phyloP scores from a whole-genome alignment of 805 yeast genomes.

The Priceomyces carsonii region DNA sequence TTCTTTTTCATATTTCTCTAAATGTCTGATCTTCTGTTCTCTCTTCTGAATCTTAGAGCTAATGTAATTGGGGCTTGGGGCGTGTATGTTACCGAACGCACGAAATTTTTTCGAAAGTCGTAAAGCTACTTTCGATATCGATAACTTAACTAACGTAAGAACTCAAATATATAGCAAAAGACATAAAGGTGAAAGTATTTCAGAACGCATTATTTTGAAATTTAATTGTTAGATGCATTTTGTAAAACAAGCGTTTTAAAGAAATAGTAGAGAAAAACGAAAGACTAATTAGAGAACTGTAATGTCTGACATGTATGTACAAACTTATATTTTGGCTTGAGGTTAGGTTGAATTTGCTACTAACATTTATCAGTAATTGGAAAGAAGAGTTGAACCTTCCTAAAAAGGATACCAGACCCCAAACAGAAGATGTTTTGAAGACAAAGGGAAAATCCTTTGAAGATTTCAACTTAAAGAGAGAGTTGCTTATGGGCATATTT shows the following conservation, averaged over 20 bases:
- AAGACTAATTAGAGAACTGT: background rate
- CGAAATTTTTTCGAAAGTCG: too few species aligned
- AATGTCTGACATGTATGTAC: slow-evolving; percentile 9
- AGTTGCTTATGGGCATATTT: slow-evolving; percentile 94
- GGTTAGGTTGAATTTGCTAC: slow-evolving; percentile 2
- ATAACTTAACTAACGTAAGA: too few species aligned
- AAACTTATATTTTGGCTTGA: background rate
- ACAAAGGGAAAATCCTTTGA: slow-evolving; percentile 92
- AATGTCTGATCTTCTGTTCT: too few species aligned
- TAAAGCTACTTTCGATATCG: too few species aligned
- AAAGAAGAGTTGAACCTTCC: slow-evolving; percentile 75
- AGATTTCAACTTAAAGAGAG: slow-evolving; percentile 88
- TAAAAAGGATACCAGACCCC: slow-evolving; percentile 86
- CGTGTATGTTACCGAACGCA: too few species aligned
- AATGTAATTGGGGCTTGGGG: too few species aligned
- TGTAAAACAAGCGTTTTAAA: slow-evolving; percentile 2
- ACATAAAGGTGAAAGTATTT: too few species aligned
- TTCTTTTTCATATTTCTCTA: too few species aligned
- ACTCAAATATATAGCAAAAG: too few species aligned
- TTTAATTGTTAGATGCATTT: background rate
- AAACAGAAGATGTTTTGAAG: slow-evolving; percentile 92
- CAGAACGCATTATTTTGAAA: background rate
- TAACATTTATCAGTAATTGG: slow-evolving; percentile 48
- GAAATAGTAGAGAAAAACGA: background rate
- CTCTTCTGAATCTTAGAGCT: too few species aligned